A percentile compares a stretch with the other conserved stretches of the same genome.
Conservation (phyloP, 768 basidiomycete genomes). For the Amanita polypyramis region DNA sequence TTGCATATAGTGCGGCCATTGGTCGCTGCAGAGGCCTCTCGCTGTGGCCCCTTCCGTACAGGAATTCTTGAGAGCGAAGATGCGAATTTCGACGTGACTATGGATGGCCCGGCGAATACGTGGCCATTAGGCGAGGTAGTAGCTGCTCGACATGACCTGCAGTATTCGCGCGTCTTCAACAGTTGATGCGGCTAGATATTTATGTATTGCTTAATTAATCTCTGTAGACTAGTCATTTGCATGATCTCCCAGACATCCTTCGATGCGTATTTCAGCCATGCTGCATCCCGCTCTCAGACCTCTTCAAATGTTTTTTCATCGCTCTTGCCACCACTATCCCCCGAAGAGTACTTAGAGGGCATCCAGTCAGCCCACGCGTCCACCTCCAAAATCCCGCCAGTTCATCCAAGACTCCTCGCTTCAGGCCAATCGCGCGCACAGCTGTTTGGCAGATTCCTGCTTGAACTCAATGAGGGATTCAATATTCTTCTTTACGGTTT, state of each 20-base stretch:
- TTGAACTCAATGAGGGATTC: slow-evolving; percentile 76
- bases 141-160: slow-evolving; percentile 81
- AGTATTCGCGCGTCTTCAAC: slow-evolving; percentile 97
- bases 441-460: slow-evolving; percentile 49
- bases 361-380: slow-evolving; percentile 20
- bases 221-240: slow-evolving; percentile 10
- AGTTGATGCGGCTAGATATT: slow-evolving; percentile 30
- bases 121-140: slow-evolving; percentile 97
- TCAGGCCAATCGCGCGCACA: slow-evolving; percentile 19
- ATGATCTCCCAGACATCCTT: slow-evolving; percentile 59
- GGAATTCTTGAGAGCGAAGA: slow-evolving; percentile 23
- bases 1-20: slow-evolving; percentile 62
- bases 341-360: slow-evolving; percentile 46
- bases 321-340: slow-evolving; percentile 58
- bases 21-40: slow-evolving; percentile 41
- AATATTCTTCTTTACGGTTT: slow-evolving; percentile 83
- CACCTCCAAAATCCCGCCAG: slow-evolving; percentile 15
- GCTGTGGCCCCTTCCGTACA: slow-evolving; percentile 39
- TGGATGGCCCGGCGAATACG: slow-evolving; percentile 69
- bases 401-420: slow-evolving; percentile 24
- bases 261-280: slow-evolving; percentile 76
- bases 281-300: slow-evolving; percentile 54
- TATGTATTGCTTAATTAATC: slow-evolving; percentile 6
- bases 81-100: slow-evolving; percentile 26
- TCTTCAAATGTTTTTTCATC: slow-evolving; percentile 74